Conservation (phyloP, 148 eudicot genomes). For the Rhododendron simsii region DNA sequence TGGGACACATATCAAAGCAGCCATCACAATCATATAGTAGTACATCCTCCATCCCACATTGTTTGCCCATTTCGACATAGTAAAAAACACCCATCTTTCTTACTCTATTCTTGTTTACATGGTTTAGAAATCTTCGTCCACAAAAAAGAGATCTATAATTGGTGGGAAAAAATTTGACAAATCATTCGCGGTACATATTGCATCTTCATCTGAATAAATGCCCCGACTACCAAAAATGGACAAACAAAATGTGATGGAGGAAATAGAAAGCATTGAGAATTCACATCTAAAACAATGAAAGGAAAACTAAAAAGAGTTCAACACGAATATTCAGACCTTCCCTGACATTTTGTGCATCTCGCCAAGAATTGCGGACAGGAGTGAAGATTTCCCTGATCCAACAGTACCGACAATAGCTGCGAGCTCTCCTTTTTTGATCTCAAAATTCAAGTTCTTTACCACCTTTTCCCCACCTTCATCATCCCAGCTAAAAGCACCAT, state of each 20-base stretch:
- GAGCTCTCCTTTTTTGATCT: conserved; percentile 70
- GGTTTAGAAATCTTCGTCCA: neutral
- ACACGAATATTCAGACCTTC: conserved; percentile 36
- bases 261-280: neutral
- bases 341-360: conserved; percentile 88
- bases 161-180: neutral
- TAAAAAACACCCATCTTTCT: neutral
- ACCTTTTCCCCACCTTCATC: conserved; percentile 56
- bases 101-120: neutral
- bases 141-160: neutral
- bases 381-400: conserved; percentile 91
- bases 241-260: neutral
- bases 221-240: neutral
- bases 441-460: conserved; percentile 48
- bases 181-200: neutral
- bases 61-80: neutral
- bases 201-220: neutral
- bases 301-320: neutral
- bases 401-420: conserved; percentile 92
- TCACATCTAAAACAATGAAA: neutral
- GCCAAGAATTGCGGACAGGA: conserved; percentile 77
- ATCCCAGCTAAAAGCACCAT: conserved; percentile 82
- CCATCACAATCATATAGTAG: neutral
- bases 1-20: neutral
- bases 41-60: neutral